These are phyloP conservation scores for Dispira parvispora DNA, from an alignment of 192 early-diverging fungal genomes.

Conservation along the genomic window DNA sequence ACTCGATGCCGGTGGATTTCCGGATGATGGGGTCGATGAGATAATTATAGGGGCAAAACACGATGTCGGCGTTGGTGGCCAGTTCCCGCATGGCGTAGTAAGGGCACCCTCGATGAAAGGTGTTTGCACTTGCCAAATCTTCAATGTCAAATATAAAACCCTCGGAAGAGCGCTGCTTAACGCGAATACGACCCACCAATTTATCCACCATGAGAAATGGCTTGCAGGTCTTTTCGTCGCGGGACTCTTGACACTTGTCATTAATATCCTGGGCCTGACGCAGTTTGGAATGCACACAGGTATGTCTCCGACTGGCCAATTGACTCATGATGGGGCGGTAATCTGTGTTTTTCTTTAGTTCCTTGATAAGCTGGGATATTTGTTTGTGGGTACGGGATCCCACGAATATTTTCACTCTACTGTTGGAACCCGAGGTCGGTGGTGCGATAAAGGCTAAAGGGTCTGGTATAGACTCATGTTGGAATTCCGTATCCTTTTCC, in stretches of 20 bases:
- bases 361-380: slow-evolving; percentile 32
- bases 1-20: slow-evolving; percentile 25
- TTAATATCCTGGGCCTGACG: slow-evolving; percentile 18
- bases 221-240: slow-evolving; percentile 3
- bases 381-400: slow-evolving; percentile 42
- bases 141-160: slow-evolving; percentile 37
- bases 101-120: slow-evolving; percentile 24
- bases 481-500: not conserved
- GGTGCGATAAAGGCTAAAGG: not conserved
- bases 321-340: slow-evolving; percentile 34
- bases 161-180: not conserved
- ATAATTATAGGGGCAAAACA: slow-evolving; percentile 54
- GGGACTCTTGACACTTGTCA: slow-evolving; percentile 17
- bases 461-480: not conserved
- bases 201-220: slow-evolving; percentile 7
- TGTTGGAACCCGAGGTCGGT: not conserved
- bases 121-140: slow-evolving; percentile 29
- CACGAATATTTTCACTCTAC: slow-evolving; percentile 22
- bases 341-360: slow-evolving; percentile 32
- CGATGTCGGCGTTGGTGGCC: slow-evolving; percentile 27
- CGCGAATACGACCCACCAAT: slow-evolving; percentile 7
- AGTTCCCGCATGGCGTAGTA: slow-evolving; percentile 35
- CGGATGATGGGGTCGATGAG: slow-evolving; percentile 40
- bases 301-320: slow-evolving; percentile 31
- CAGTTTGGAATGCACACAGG: slow-evolving; percentile 26